phyloP scores from a whole-genome alignment of 495 filamentous ascomycete species.

The Daldinia vernicosa region DNA sequence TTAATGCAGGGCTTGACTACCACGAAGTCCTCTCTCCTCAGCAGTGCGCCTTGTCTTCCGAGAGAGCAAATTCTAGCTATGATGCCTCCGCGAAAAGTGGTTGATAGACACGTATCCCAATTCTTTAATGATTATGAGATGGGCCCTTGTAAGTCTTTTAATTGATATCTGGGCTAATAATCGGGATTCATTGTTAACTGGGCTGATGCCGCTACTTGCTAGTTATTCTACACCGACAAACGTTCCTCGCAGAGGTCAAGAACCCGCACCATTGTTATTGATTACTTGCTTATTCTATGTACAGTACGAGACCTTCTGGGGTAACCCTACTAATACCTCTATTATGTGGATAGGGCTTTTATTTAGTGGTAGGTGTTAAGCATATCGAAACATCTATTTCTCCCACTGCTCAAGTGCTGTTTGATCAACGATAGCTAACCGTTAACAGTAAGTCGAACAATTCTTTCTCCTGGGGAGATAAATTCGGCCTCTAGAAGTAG shows the following conservation, averaged over 20 bases:
- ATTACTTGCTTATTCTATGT: background rate
- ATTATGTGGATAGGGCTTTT: conserved; percentile 8
- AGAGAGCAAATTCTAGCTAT: conserved; percentile 4
- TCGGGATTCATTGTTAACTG: background rate
- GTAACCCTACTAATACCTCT: background rate
- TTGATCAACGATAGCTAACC: background rate
- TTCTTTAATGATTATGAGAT: conserved; percentile 5
- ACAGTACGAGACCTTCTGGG: background rate
- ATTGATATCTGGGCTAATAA: background rate
- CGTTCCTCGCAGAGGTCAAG: background rate
- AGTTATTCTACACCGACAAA: background rate
- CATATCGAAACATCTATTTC: too few species aligned
- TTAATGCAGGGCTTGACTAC: background rate
- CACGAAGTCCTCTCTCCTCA: background rate
- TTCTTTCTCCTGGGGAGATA: background rate
- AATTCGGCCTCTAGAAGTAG: too few species aligned
- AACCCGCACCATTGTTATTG: background rate
- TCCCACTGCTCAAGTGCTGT: background rate
- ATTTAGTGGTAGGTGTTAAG: background rate
- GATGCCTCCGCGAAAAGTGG: conserved; percentile 1
- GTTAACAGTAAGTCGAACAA: background rate
- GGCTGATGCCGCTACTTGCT: background rate
- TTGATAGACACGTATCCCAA: conserved; percentile 2
- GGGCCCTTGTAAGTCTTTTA: background rate
- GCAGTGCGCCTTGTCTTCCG: conserved; percentile 1